Conservation (phyloP, 495 filamentous ascomycete genomes). For the Trichoderma asperelloides region DNA sequence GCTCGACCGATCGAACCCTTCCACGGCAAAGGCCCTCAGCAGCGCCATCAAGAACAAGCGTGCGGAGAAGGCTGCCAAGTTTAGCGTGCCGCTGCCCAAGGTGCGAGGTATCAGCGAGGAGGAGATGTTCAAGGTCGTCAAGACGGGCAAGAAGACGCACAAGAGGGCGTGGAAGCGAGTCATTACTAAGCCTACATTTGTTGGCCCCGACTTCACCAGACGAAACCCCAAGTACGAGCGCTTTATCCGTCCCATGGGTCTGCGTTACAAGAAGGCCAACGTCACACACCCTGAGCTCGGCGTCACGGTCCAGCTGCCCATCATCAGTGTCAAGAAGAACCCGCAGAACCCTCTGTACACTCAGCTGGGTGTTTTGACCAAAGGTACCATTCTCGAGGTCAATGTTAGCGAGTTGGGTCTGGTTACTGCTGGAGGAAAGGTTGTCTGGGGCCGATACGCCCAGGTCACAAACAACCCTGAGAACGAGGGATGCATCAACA, state of each 20-base stretch:
- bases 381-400: conserved; percentile 92
- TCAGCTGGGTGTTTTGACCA: conserved; percentile 86
- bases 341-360: conserved; percentile 92
- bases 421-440: conserved; percentile 87
- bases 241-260: conserved; percentile 65
- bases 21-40: conserved; percentile 80
- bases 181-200: conserved; percentile 63
- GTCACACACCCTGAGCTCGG: conserved; percentile 80
- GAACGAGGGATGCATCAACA: conserved; percentile 69
- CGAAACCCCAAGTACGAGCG: conserved; percentile 91
- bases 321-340: conserved; percentile 96
- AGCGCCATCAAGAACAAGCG: conserved; percentile 79
- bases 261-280: conserved; percentile 90
- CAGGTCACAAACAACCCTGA: conserved; percentile 71
- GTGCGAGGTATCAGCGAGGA: conserved; percentile 90
- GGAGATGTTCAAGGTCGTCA: conserved; percentile 98
- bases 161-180: conserved; percentile 86
- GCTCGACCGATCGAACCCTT: conserved; percentile 78
- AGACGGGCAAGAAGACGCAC: conserved; percentile 64
- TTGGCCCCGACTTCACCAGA: conserved; percentile 85
- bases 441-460: conserved; percentile 77
- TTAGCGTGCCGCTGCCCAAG: conserved; percentile 87
- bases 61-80: conserved; percentile 90
- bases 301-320: conserved; percentile 88
- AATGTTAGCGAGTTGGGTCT: conserved; percentile 91